Evolutionary conservation across 148 eudicot species (phyloP), one percentile per base, ranked within the genome.

Genomic region (Selenicereus undatus): DNA sequence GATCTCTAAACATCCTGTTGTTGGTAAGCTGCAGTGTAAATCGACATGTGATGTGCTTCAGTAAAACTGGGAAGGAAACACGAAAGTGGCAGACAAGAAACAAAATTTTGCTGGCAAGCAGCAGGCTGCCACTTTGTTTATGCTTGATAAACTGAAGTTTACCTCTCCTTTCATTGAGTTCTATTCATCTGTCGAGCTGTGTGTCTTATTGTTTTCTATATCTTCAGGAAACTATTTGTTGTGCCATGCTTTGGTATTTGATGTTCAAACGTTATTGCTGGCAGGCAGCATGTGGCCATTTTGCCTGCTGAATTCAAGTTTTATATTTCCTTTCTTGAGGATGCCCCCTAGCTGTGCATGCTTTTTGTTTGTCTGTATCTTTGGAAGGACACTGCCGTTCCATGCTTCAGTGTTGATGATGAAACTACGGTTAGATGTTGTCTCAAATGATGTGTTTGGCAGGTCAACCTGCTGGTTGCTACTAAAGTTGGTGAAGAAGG

Each of bases 401-500:
- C 62, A 51, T 71, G 14, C 35, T 70, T 58, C 74, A 26, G 56
- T 36, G 16, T 21, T 50, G 60, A 79, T 66, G 11, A 0, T 69
- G 52, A 54, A 54, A 30, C 24, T 66, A 11, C 66, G 74, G 48
- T n/a, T 75, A 20, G 39, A 66, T 42, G 30, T 27, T 62, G 42
- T 45, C 72, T 43, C n/a, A 39, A 18, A 21, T 68, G 77, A 22
- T 83, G 64, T 81, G 74, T 90, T 78, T 87, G 86, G 79, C 95
- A 96, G 99, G 87, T 96, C 78, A 96, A 96, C 87, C 85, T 96
- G 42, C 81, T 96, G 85, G 91, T 96, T 84, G 99, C 99, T 18
- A 96, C 99, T 62, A 96, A 96, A 87, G 99, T 93, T 60, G 99
- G 93, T 64, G 99, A 96, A 83, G 99, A 96, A 90, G 99, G 99